Conservation (phyloP, 2,329 filamentous ascomycete genomes). For the Sporothrix protearum region DNA sequence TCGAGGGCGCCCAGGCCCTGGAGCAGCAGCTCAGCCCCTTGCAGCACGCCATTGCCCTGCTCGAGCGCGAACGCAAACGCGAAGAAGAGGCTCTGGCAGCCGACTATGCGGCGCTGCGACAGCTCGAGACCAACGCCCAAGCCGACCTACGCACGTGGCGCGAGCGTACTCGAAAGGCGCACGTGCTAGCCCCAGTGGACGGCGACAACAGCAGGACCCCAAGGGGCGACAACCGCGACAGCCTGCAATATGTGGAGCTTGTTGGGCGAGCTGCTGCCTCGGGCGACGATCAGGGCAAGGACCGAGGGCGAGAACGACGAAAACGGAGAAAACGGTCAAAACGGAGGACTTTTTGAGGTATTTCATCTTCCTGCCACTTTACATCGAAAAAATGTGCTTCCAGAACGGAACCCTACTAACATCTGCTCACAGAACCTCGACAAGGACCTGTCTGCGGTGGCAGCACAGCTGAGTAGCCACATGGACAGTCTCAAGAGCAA, state of each 20-base stretch:
- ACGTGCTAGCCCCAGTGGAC: conserved; percentile 47
- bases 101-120: conserved; percentile 51
- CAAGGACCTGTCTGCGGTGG: conserved; percentile 45
- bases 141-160: conserved; percentile 52
- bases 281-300: neutral
- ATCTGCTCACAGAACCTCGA: conserved; percentile 32
- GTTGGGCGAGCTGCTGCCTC: conserved; percentile 10
- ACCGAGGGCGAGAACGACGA: neutral
- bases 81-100: conserved; percentile 54
- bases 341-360: conserved; percentile 35
- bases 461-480: conserved; percentile 50
- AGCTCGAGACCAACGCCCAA: conserved; percentile 55
- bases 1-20: conserved; percentile 55
- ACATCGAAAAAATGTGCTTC: neutral
- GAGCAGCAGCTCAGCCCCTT: conserved; percentile 59
- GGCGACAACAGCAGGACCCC: neutral
- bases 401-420: neutral
- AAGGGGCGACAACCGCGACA: neutral
- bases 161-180: conserved; percentile 48
- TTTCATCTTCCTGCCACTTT: neutral
- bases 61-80: conserved; percentile 55
- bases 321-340: neutral
- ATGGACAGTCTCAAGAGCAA: conserved; percentile 56
- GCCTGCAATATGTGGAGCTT: conserved; percentile 12
- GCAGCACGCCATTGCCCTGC: conserved; percentile 59